Percentiles rank a stretch among this genome's conserved stretches.
These are phyloP conservation scores for Tuber borchii DNA, from an alignment of 495 filamentous ascomycete species.

Conservation along the genomic window DNA sequence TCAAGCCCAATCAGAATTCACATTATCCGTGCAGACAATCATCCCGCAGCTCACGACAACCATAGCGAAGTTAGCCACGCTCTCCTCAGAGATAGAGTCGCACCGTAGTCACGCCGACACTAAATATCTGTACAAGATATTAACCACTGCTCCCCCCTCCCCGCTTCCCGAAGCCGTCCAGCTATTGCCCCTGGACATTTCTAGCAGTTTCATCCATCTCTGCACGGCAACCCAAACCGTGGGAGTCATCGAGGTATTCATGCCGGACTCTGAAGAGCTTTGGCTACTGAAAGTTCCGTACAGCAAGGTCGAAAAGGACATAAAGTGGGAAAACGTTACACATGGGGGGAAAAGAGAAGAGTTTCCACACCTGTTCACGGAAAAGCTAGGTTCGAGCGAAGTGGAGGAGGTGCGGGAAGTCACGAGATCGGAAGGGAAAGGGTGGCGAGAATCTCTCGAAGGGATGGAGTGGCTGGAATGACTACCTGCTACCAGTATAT, in stretches of 20 bases:
- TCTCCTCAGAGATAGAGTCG: constrained; percentile 8
- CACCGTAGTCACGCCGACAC: not conserved
- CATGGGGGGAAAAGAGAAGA: constrained; percentile 8
- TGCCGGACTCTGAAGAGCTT: not conserved
- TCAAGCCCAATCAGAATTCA: constrained; percentile 43
- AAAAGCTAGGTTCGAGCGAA: constrained; percentile 7
- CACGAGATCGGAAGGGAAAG: not conserved
- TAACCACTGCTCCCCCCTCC: constrained; percentile 8
- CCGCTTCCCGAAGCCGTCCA: constrained; percentile 14
- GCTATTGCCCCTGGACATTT: constrained; percentile 9
- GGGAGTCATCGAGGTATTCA: constrained; percentile 1
- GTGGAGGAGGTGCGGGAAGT: constrained; percentile 13
- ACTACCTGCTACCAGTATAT: not conserved
- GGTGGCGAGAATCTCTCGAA: constrained; percentile 21
- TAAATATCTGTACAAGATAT: constrained; percentile 15
- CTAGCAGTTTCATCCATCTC: constrained; percentile 11
- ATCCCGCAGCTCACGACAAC: constrained; percentile 24
- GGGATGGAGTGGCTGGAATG: constrained; percentile 10
- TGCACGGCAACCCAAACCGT: not conserved
- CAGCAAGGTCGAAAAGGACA: not conserved
- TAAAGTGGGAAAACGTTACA: constrained; percentile 21
- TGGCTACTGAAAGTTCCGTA: constrained; percentile 22
- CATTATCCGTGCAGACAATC: not conserved
- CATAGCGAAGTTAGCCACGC: not conserved
- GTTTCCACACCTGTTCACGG: constrained; percentile 14